Percentiles rank a stretch among this genome's conserved stretches.
phyloP scores from a whole-genome alignment of 192 early-diverging fungal genomes.

The Coemansia sp. region DNA sequence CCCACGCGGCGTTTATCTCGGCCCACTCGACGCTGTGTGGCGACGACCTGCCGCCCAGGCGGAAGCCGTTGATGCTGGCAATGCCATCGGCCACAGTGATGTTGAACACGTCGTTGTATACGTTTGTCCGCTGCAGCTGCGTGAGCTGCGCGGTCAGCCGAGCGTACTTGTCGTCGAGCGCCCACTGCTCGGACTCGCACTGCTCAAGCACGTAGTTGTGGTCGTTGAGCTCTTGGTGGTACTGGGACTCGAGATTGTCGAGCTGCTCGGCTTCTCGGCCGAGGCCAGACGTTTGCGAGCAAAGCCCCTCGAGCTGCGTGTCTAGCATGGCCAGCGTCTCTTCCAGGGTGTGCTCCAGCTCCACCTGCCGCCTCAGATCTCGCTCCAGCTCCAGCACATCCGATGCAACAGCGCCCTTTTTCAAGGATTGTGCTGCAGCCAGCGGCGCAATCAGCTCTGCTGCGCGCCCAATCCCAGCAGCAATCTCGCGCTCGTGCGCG shows the following conservation, averaged over 20 bases:
- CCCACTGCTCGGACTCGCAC: conserved; percentile 78
- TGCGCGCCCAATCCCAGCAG: conserved; percentile 69
- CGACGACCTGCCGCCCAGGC: conserved; percentile 78
- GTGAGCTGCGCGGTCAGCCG: conserved; percentile 78
- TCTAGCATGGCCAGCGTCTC: conserved; percentile 54
- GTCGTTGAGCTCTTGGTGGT: conserved; percentile 78
- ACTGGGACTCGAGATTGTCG: conserved; percentile 34
- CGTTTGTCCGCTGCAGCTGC: conserved; percentile 87
- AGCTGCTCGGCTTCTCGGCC: conserved; percentile 56
- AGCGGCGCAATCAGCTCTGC: conserved; percentile 49
- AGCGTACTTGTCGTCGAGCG: conserved; percentile 78
- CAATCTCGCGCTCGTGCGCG: conserved; percentile 74
- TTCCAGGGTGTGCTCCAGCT: conserved; percentile 49
- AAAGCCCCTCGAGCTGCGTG: conserved; percentile 44
- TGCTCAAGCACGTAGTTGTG: conserved; percentile 63
- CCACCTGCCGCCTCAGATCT: conserved; percentile 58
- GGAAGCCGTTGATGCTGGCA: conserved; percentile 93
- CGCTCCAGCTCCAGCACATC: conserved; percentile 58
- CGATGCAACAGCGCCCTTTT: conserved; percentile 10
- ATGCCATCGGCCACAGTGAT: conserved; percentile 85
- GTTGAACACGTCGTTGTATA: conserved; percentile 94
- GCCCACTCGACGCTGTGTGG: conserved; percentile 87
- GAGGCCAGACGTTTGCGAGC: conserved; percentile 51
- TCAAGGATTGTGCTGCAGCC: background rate
- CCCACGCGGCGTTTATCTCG: conserved; percentile 97